phyloP scores from a whole-genome alignment of 2,329 filamentous ascomycete species.

The Diaporthe helianthi region DNA sequence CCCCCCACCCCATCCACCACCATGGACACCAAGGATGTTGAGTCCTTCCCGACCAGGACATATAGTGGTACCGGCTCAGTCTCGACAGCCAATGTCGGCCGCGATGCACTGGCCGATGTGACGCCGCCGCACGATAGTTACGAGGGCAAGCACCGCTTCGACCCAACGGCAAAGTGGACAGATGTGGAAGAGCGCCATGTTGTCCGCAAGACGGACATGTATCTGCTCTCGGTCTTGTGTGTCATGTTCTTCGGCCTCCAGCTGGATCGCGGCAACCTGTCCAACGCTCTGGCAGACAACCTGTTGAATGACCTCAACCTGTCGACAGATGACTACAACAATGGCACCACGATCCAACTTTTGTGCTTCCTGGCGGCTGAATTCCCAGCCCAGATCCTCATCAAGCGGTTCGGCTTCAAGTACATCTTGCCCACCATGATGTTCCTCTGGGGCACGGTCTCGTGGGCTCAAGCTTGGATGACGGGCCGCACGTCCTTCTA shows the following conservation, averaged over 20 bases:
- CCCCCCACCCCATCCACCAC: no score
- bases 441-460: conserved; percentile 56
- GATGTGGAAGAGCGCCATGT: conserved; percentile 61
- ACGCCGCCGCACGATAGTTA: conserved; percentile 45
- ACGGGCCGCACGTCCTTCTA: conserved; percentile 55
- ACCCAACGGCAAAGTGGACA: conserved; percentile 56
- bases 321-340: conserved; percentile 62
- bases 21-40: conserved; percentile 38
- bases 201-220: conserved; percentile 59
- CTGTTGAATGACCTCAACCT: conserved; percentile 61
- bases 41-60: conserved; percentile 31
- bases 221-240: conserved; percentile 51
- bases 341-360: conserved; percentile 64
- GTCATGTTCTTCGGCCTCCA: conserved; percentile 68
- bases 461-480: conserved; percentile 59
- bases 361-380: conserved; percentile 62
- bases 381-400: conserved; percentile 64
- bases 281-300: conserved; percentile 67
- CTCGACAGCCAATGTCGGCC: conserved; percentile 46
- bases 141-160: conserved; percentile 52
- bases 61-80: conserved; percentile 39
- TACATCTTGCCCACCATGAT: conserved; percentile 61
- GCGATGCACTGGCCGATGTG: conserved; percentile 46
- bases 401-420: conserved; percentile 65
- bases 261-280: conserved; percentile 68